Percentiles rank a stretch among this genome's conserved stretches.
phyloP scores from a whole-genome alignment of 768 basidiomycete species.

The Strobilomyces confusus region DNA sequence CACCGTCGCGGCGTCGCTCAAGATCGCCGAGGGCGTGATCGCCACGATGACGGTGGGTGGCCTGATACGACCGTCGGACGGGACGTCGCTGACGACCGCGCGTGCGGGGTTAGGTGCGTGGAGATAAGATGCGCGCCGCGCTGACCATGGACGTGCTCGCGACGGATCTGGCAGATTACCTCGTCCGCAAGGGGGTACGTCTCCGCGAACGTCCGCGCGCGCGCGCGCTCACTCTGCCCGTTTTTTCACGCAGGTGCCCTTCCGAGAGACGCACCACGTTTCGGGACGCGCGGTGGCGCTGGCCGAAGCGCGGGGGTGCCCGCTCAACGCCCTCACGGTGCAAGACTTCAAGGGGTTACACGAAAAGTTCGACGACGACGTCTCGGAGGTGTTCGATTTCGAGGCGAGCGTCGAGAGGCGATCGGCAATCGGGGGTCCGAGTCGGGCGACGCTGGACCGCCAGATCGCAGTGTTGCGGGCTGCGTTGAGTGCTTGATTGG shows the following conservation, averaged over 20 bases:
- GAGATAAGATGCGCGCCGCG: slow-evolving; percentile 83
- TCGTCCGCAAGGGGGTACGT: slow-evolving; percentile 95
- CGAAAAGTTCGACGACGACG: slow-evolving; percentile 76
- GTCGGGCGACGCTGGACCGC: slow-evolving; percentile 74
- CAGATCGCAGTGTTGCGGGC: slow-evolving; percentile 77
- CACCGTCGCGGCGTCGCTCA: slow-evolving; percentile 80
- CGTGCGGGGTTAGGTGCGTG: slow-evolving; percentile 76
- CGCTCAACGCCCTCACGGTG: slow-evolving; percentile 76
- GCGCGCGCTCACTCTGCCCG: background rate
- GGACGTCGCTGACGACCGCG: background rate
- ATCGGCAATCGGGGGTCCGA: slow-evolving; percentile 89
- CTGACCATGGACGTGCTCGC: slow-evolving; percentile 97
- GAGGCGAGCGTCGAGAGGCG: slow-evolving; percentile 93
- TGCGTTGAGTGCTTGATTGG: slow-evolving; percentile 37
- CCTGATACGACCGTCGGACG: background rate
- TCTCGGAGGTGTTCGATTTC: slow-evolving; percentile 86
- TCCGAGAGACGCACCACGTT: slow-evolving; percentile 98
- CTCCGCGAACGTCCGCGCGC: background rate
- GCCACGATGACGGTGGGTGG: slow-evolving; percentile 75
- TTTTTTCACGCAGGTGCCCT: slow-evolving; percentile 66
- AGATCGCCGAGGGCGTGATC: slow-evolving; percentile 93
- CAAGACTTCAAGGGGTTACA: slow-evolving; percentile 76
- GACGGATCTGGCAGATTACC: slow-evolving; percentile 98
- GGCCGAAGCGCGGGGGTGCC: slow-evolving; percentile 78
- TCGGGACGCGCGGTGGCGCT: slow-evolving; percentile 95